phyloP scores from a whole-genome alignment of 768 basidiomycete genomes.

The Leccinum longicurvipes region DNA sequence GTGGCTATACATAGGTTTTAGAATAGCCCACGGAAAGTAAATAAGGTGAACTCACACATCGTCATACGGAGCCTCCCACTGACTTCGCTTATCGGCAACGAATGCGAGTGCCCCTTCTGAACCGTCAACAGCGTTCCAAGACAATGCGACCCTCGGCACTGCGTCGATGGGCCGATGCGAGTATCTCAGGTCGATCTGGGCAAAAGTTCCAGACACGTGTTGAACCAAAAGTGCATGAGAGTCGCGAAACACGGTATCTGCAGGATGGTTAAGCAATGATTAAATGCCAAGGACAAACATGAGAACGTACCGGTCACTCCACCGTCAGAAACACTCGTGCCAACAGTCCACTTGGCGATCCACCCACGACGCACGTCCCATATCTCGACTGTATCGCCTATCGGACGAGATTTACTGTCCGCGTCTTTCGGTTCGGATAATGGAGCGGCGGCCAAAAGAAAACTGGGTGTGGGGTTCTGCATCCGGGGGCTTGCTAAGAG shows the following conservation, averaged over 20 bases:
- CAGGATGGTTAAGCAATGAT: not conserved
- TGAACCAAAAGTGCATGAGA: constrained; percentile 72
- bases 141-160: constrained; percentile 56
- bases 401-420: constrained; percentile 10
- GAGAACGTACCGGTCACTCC: constrained; percentile 63
- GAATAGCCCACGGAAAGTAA: not conserved
- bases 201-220: constrained; percentile 72
- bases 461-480: constrained; percentile 22
- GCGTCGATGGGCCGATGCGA: constrained; percentile 63
- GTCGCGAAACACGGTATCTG: constrained; percentile 69
- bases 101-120: constrained; percentile 61
- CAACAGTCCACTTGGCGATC: constrained; percentile 80
- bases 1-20: constrained; percentile 33
- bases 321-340: constrained; percentile 62
- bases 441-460: constrained; percentile 13
- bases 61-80: constrained; percentile 75
- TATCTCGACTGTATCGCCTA: constrained; percentile 68
- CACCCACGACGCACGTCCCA: constrained; percentile 84
- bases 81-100: constrained; percentile 48
- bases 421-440: constrained; percentile 14
- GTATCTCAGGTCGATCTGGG: constrained; percentile 72
- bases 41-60: constrained; percentile 54
- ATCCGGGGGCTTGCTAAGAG: constrained; percentile 27
- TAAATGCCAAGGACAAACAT: not conserved
- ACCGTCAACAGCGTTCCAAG: constrained; percentile 51